These are phyloP conservation scores for Plasmodium cynomolgi DNA, from an alignment of 169 alveolate species.

Conservation along the genomic window DNA sequence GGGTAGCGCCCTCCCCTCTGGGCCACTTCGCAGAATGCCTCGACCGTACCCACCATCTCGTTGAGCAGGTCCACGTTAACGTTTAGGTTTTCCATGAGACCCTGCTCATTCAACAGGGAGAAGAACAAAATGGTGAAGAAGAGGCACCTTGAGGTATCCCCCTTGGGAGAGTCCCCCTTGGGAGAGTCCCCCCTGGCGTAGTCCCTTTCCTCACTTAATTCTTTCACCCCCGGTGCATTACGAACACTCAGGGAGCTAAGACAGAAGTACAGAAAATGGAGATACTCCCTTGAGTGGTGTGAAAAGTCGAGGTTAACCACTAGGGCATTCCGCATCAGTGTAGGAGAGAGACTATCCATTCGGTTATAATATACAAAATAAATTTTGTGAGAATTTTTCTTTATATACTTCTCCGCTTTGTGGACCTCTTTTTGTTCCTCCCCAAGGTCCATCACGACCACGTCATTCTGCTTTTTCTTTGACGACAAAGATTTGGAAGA, in stretches of 20 bases:
- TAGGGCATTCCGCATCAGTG: neutral
- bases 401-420: neutral
- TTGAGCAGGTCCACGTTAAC: constrained; percentile 1
- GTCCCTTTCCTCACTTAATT: neutral
- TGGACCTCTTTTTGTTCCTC: neutral
- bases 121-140: constrained; percentile 26
- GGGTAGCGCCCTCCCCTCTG: neutral
- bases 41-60: constrained; percentile 7
- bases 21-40: neutral
- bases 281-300: neutral
- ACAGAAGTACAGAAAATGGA: constrained; percentile 1
- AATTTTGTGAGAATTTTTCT: neutral
- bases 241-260: neutral
- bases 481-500: neutral
- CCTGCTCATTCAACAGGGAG: constrained; percentile 20
- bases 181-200: neutral
- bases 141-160: neutral
- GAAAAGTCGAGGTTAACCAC: constrained; percentile 32
- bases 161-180: neutral
- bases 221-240: neutral
- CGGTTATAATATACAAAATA: constrained; percentile 14
- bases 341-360: neutral
- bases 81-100: constrained; percentile 4
- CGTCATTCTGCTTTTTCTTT: constrained; percentile 14
- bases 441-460: constrained; percentile 14